Evolutionary conservation across 148 eudicot species (phyloP), one percentile per base, ranked within the genome.

Genomic region (Limonium bicolor): DNA sequence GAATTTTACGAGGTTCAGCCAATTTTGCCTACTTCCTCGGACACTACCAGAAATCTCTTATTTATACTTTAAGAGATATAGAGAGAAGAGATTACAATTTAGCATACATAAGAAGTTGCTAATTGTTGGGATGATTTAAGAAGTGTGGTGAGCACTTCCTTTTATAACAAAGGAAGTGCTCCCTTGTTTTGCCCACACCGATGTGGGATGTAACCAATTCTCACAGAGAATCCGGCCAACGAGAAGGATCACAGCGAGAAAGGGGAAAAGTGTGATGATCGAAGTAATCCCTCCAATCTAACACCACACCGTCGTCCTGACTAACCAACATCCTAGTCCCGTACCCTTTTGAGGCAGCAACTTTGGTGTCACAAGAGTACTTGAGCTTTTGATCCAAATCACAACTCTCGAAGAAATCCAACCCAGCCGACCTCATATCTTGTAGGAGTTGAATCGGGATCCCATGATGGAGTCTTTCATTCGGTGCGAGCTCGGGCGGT

Each of bases 211-310:
- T n/a, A n/a, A n/a, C n/a, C n/a, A n/a, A n/a, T n/a, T n/a, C n/a
- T n/a, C n/a, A n/a, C n/a, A n/a, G 78, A 35, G 48, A 80, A 46
- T 62, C 22, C 1, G 97, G 95, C 97, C 97, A 88, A 4, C 61
- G 66, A 6, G 59, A 36, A 0, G 84, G 65, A 67, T 80, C 44
- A 4, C 95, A 65, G 1, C 93, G 62, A 1, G 73, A 61, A 38
- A 74, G 28, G 0, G 97, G 97, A 11, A 72, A 70, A 36, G 93
- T 80, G 30, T 88, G 95, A 51, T 84, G 97, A 70, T 88, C 95
- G 65, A 77, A 83, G 36, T 80, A 88, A 59, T 88, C 97, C 36
- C 97, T 74, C 97, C 97, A 88, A 59, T 88, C 97, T 71, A 88
- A 77, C 46, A 88, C 93, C 7, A 64, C 27, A 27, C n/a, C 95